A percentile compares a stretch with the other conserved stretches of the same genome.
These are phyloP conservation scores for Anaeromyces robustus DNA, from an alignment of 192 early-diverging fungal genomes.

Conservation along the genomic window DNA sequence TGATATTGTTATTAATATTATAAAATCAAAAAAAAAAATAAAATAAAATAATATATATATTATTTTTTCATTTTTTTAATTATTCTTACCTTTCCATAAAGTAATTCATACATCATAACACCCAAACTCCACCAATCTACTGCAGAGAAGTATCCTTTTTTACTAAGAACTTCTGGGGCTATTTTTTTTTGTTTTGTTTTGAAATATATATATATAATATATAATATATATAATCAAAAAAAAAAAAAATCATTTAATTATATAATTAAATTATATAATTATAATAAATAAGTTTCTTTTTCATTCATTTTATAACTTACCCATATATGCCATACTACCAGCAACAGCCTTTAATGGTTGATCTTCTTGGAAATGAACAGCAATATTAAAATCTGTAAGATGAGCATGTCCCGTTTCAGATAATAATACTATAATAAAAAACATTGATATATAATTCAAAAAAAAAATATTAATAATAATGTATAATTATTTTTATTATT, in stretches of 20 bases:
- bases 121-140: constrained; percentile 97
- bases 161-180: constrained; percentile 56
- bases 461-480: no score
- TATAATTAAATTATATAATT: no score
- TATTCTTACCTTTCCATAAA: constrained; percentile 57
- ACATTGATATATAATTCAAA: no score
- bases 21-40: neutral
- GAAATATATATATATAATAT: no score
- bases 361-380: constrained; percentile 47
- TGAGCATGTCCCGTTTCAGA: constrained; percentile 71
- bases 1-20: no score
- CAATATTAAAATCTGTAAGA: constrained; percentile 94
- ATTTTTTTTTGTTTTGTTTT: no score
- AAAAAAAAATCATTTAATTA: no score
- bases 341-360: constrained; percentile 66
- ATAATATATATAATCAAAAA: no score
- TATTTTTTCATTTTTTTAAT: neutral
- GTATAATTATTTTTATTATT: no score
- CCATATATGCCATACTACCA: constrained; percentile 84
- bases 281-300: no score
- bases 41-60: neutral
- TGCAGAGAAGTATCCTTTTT: constrained; percentile 51
- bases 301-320: no score
- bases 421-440: constrained; percentile 21
- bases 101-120: constrained; percentile 73